Percentiles rank a stretch among this genome's conserved stretches.
phyloP scores from a whole-genome alignment of 805 yeast genomes.

The Schwanniomyces vanrijiae region DNA sequence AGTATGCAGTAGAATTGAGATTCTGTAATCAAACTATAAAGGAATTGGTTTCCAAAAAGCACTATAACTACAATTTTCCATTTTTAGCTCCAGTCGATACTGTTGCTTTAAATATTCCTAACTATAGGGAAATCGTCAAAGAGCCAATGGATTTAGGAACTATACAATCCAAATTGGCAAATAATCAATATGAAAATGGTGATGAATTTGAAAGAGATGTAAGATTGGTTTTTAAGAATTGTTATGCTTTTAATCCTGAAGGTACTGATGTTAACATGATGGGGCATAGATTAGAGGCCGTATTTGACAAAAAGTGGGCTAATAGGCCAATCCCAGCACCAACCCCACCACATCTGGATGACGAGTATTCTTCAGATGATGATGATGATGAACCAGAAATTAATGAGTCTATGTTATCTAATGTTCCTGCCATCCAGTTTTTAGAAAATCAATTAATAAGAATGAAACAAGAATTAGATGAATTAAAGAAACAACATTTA shows the following conservation, averaged over 20 bases:
- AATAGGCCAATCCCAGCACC: conserved; percentile 67
- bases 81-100: conserved; percentile 94
- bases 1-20: conserved; percentile 83
- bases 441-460: conserved; percentile 82
- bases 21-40: conserved; percentile 80
- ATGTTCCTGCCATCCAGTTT: conserved; percentile 87
- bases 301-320: conserved; percentile 85
- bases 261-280: conserved; percentile 95
- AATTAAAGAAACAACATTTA: conserved; percentile 75
- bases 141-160: conserved; percentile 96
- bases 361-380: conserved; percentile 28
- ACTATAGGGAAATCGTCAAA: conserved; percentile 81
- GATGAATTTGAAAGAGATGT: conserved; percentile 86
- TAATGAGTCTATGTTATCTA: conserved; percentile 50
- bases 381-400: conserved; percentile 63
- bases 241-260: conserved; percentile 91
- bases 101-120: conserved; percentile 88
- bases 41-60: conserved; percentile 81
- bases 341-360: conserved; percentile 54
- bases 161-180: conserved; percentile 72
- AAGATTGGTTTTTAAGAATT: conserved; percentile 79
- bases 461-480: conserved; percentile 82
- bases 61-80: conserved; percentile 83
- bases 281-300: conserved; percentile 89
- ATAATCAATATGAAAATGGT: conserved; percentile 85